Percentiles rank a stretch among this genome's conserved stretches.
phyloP scores from a whole-genome alignment of 176 grass and related monocot species.

The Eragrostis curvula region DNA sequence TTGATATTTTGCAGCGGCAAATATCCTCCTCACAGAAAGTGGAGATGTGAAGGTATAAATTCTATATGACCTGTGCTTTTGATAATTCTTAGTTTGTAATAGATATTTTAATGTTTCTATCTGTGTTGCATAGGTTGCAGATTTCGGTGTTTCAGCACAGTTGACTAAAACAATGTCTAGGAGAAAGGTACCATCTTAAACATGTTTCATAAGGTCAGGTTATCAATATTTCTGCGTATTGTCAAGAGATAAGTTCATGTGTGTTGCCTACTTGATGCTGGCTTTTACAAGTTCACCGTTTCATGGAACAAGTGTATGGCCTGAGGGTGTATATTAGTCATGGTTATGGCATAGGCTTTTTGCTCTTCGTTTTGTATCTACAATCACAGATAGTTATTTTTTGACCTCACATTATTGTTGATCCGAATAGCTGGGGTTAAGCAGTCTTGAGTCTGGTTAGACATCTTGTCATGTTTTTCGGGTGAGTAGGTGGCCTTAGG shows the following conservation, averaged over 20 bases:
- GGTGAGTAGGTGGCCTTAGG: neutral
- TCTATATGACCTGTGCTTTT: neutral
- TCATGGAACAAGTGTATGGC: neutral
- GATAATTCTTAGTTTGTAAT: conserved; percentile 17
- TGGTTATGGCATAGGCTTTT: neutral
- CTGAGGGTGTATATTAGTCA: conserved; percentile 4
- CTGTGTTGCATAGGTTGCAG: conserved; percentile 75
- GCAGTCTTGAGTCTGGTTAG: conserved; percentile 14
- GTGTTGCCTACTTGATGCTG: neutral
- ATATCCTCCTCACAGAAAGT: conserved; percentile 94
- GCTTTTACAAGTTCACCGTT: conserved; percentile 7
- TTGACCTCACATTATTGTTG: neutral
- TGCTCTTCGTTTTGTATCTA: conserved; percentile 16
- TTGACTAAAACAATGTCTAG: conserved; percentile 99
- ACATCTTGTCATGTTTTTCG: conserved; percentile 16
- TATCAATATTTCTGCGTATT: conserved; percentile 30
- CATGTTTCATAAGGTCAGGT: conserved; percentile 2
- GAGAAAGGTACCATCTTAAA: conserved; percentile 80
- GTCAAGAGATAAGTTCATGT: neutral
- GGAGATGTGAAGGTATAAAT: conserved; percentile 97
- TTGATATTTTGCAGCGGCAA: conserved; percentile 82
- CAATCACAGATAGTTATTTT: conserved; percentile 10
- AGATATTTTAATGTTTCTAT: conserved; percentile 12
- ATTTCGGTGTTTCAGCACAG: conserved; percentile 98
- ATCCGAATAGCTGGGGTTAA: neutral